phyloP scores from a whole-genome alignment of 176 grass and related monocot genomes.

The Aegilops tauschii region DNA sequence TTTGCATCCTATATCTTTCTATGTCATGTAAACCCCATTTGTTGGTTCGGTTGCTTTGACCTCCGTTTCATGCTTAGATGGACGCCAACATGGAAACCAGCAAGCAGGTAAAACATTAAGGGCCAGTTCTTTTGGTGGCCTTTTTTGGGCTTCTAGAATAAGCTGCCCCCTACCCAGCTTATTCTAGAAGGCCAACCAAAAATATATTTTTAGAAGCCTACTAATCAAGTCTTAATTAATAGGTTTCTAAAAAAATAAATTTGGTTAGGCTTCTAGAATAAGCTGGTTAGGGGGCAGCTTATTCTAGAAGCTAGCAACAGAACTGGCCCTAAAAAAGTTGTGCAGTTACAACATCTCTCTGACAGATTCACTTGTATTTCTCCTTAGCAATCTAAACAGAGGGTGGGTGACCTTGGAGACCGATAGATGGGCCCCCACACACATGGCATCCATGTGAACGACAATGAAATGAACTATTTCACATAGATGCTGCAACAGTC shows the following conservation, averaged over 20 bases:
- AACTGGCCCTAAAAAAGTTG: not conserved
- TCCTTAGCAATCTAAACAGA: not conserved
- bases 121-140: too few relatives aligned
- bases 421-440: not conserved
- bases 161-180: too few relatives aligned
- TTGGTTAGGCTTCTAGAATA: too few relatives aligned
- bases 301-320: too few relatives aligned
- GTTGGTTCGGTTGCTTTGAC: not conserved
- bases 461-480: not conserved
- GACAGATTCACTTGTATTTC: not conserved
- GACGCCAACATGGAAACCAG: not conserved
- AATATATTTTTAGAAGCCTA: too few relatives aligned
- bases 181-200: too few relatives aligned
- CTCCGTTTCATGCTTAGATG: not conserved
- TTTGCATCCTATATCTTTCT: not conserved
- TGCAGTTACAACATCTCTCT: not conserved
- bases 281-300: too few relatives aligned
- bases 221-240: too few relatives aligned
- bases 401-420: not conserved
- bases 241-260: too few relatives aligned
- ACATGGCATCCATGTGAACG: not conserved
- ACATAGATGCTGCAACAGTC: not conserved
- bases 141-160: too few relatives aligned
- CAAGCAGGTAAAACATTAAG: not conserved
- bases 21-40: not conserved